Conservation (phyloP, 2,329 filamentous ascomycete genomes). For the Beauveria brongniartii region DNA sequence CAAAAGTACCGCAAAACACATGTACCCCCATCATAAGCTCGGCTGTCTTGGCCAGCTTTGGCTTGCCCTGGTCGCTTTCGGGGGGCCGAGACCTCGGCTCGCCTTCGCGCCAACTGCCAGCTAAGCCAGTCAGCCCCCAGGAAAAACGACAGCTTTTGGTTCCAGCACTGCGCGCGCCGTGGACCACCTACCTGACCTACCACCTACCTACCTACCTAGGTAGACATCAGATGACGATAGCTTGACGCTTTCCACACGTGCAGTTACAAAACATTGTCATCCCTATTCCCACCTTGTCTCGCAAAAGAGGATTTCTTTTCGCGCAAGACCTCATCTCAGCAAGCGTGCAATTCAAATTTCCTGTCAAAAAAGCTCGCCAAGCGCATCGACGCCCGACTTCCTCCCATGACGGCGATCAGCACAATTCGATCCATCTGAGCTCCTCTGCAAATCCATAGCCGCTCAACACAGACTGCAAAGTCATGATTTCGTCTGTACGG, state of each 20-base stretch:
- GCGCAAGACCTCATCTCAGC: background rate
- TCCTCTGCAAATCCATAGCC: background rate
- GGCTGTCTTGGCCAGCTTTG: background rate
- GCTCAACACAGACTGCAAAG: conserved; percentile 7
- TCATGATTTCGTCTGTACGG: conserved; percentile 64
- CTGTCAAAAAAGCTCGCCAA: background rate
- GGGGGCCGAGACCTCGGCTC: conserved; percentile 11
- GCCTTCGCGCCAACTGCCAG: background rate
- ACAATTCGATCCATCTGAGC: background rate
- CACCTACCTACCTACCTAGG: background rate
- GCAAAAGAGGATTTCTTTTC: background rate
- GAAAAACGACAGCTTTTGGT: background rate
- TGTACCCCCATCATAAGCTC: background rate
- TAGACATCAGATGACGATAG: background rate
- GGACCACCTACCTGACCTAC: background rate
- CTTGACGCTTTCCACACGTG: background rate
- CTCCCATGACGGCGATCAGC: background rate
- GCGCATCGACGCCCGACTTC: background rate
- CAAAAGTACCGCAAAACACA: background rate
- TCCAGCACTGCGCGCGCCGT: background rate
- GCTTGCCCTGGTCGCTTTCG: background rate
- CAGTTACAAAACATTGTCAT: background rate
- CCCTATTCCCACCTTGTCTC: background rate
- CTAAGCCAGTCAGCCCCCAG: background rate
- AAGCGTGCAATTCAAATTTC: background rate